These are phyloP conservation scores for Fusarium coffeatum DNA, from an alignment of 2,329 filamentous ascomycete species.

Conservation along the genomic window DNA sequence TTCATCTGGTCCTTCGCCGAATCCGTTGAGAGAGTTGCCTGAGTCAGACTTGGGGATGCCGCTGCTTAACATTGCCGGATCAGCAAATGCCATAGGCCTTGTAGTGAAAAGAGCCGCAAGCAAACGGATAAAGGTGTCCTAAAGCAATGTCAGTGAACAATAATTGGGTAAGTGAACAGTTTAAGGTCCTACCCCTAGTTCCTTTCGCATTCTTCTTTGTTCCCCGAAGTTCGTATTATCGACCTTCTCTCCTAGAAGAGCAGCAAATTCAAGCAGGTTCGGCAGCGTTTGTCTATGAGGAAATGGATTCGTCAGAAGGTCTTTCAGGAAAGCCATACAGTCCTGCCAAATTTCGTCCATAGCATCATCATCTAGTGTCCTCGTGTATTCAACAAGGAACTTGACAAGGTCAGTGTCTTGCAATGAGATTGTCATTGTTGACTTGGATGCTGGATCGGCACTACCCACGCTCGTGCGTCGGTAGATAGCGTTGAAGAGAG, in stretches of 20 bases:
- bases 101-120: constrained; percentile 96
- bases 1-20: constrained; percentile 72
- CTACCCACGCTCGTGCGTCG: constrained; percentile 88
- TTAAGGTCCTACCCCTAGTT: constrained; percentile 73
- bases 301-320: constrained; percentile 92
- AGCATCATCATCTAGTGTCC: constrained; percentile 92
- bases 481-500: constrained; percentile 95
- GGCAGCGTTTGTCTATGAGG: constrained; percentile 93
- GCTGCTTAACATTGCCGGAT: constrained; percentile 57
- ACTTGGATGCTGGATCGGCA: constrained; percentile 82
- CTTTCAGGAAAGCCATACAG: constrained; percentile 89
- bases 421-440: constrained; percentile 86
- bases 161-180: not conserved
- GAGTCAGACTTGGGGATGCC: constrained; percentile 51
- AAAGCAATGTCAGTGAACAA: constrained; percentile 45
- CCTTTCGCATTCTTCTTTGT: constrained; percentile 89
- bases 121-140: constrained; percentile 90
- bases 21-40: constrained; percentile 50
- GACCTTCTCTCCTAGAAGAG: constrained; percentile 91
- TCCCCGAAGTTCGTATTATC: constrained; percentile 98
- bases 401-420: constrained; percentile 85
- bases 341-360: constrained; percentile 99
- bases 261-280: constrained; percentile 86
- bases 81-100: constrained; percentile 78
- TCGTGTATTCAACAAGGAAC: constrained; percentile 91